A percentile compares a stretch with the other conserved stretches of the same genome.
Conservation (phyloP, 208 protist species). For the Tritrichomonas foetus region DNA sequence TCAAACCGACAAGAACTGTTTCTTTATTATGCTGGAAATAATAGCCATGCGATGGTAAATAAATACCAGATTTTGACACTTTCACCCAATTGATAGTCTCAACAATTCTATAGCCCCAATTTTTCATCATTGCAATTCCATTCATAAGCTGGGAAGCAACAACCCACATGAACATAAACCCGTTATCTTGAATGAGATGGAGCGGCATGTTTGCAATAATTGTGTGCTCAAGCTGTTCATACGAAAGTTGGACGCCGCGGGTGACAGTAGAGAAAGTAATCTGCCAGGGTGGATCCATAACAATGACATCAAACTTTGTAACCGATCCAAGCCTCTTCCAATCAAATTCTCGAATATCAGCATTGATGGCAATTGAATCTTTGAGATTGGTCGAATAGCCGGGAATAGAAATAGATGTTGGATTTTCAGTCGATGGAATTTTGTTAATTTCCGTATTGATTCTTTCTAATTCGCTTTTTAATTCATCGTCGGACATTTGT, state of each 20-base stretch:
- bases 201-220: neutral
- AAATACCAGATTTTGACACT: neutral
- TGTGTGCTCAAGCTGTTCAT: neutral
- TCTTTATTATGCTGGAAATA: constrained; percentile 41
- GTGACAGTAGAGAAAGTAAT: neutral
- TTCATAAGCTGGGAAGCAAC: neutral
- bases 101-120: constrained; percentile 32
- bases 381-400: neutral
- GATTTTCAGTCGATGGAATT: neutral
- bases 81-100: constrained; percentile 9
- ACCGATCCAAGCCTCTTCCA: neutral
- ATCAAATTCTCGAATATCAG: neutral
- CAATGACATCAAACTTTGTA: constrained; percentile 31
- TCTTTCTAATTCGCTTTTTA: neutral
- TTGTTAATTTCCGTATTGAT: neutral
- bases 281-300: constrained; percentile 38
- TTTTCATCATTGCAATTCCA: neutral
- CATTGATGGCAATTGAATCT: neutral
- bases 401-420: neutral
- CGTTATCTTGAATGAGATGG: neutral
- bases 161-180: constrained; percentile 26
- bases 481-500: neutral
- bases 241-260: neutral
- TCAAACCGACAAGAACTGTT: neutral
- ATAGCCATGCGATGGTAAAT: constrained; percentile 25